Percentiles rank a stretch among this genome's conserved stretches.
Evolutionary conservation across 2,329 filamentous ascomycete species (phyloP).

Genomic region (Epichloe uncinata): DNA sequence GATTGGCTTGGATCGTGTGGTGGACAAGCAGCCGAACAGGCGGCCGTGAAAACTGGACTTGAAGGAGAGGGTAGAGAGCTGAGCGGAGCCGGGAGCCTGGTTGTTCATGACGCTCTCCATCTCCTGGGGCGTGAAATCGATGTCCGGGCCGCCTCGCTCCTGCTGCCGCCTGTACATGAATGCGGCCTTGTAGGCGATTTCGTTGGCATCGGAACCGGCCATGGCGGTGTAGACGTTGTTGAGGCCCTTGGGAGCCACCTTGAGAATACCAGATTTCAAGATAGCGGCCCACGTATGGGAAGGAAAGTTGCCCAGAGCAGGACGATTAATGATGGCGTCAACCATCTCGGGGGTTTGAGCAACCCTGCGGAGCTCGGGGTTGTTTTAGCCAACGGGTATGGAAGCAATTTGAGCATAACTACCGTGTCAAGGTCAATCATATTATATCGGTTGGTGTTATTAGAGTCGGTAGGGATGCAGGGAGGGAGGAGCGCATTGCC

Average conservation of each 20-base stretch:
- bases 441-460: neutral
- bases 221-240: constrained; percentile 85
- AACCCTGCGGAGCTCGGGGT: constrained; percentile 57
- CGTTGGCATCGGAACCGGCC: constrained; percentile 84
- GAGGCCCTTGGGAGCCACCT: constrained; percentile 68
- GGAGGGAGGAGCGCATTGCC: neutral
- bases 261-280: constrained; percentile 67
- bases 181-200: constrained; percentile 87
- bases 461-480: neutral
- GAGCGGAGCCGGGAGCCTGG: constrained; percentile 59
- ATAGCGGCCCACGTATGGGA: constrained; percentile 71
- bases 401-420: constrained; percentile 87
- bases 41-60: constrained; percentile 81
- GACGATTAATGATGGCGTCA: constrained; percentile 71
- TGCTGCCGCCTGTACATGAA: constrained; percentile 84
- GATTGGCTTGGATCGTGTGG: constrained; percentile 83
- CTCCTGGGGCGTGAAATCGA: constrained; percentile 71
- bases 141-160: constrained; percentile 63
- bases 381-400: constrained; percentile 88
- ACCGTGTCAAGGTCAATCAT: neutral
- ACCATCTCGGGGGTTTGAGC: constrained; percentile 68
- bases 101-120: constrained; percentile 67
- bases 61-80: constrained; percentile 78
- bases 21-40: constrained; percentile 75
- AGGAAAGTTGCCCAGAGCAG: constrained; percentile 83